phyloP scores from a whole-genome alignment of 805 yeast genomes.

The Teunomyces panamensis region DNA sequence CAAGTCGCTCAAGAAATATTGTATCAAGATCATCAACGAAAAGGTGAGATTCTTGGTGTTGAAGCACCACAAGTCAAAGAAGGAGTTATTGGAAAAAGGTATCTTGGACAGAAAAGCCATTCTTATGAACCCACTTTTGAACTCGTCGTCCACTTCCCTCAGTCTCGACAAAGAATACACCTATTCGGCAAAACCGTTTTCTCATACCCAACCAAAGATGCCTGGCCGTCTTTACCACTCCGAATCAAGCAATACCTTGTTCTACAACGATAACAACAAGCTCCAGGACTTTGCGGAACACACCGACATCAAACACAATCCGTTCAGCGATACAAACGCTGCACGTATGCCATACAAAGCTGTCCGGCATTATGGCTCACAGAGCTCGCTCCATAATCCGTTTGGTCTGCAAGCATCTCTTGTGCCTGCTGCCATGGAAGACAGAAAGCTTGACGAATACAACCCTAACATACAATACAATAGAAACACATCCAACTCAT shows the following conservation, averaged over 20 bases:
- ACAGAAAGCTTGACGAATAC: not conserved
- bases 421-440: not conserved
- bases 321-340: slow-evolving; percentile 9
- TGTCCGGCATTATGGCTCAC: not conserved
- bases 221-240: slow-evolving; percentile 1
- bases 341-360: not conserved
- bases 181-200: slow-evolving; percentile 1
- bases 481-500: not conserved
- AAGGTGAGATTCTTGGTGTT: slow-evolving; percentile 52
- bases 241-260: not conserved
- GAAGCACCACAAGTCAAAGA: slow-evolving; percentile 36
- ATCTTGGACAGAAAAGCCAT: slow-evolving; percentile 22
- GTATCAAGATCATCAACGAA: slow-evolving; percentile 57
- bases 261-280: slow-evolving; percentile 16
- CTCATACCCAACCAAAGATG: not conserved
- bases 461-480: not conserved
- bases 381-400: not conserved
- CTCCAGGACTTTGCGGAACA: slow-evolving; percentile 8
- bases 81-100: slow-evolving; percentile 30
- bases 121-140: slow-evolving; percentile 26
- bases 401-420: not conserved
- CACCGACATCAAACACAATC: slow-evolving; percentile 9
- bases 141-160: slow-evolving; percentile 14
- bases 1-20: slow-evolving; percentile 56
- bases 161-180: slow-evolving; percentile 4